Evolutionary conservation across 176 grass and related monocot species (phyloP), one percentile per base, ranked within the genome.

Genomic region (Poa annua): DNA sequence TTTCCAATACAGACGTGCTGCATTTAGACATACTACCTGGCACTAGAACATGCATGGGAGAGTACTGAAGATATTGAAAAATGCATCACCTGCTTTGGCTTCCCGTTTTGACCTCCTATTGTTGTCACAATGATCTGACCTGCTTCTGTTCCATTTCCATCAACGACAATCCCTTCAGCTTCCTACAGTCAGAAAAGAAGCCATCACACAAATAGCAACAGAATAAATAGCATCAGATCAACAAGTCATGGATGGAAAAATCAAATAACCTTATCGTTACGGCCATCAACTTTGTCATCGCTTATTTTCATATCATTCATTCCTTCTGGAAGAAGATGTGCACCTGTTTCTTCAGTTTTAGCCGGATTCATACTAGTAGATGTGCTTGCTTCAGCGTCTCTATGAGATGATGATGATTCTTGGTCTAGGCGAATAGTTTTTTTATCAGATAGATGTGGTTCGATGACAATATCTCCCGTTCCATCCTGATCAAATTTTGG

Each of bases 111-210:
- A 52, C 91, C 93, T 57, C 93, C 97, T 84, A 96, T 86, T 81
- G 93, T 92, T 57, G 97, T 96, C 83, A 91, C 87, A 77, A 99
- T 96, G 53, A 96, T 86, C 81, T 96, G 97, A 26, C 97, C 97
- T 45, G 87, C 80, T 78, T 92, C 93, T 63, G 91, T 90, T 87
- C 91, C 93, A 89, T 86, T 92, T 71, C 83, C 93, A 81, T 90
- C 88, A 81, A 90, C 75, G 69, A 66, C 81, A 61, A 90, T 63
- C 24, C 83, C 86, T 85, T 96, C 91, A 32, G 48, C 54, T 45
- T 96, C 91, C 97, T 99, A 69, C 74, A 59, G 34, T 49, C 74
- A 90, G 34, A 80, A 21, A 66, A 77, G n/a, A 33, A 50, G 48
- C 15, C 49, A 35, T 39, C 34, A 55, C 50, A 59, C 74, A 62